Evolutionary conservation across 2,329 filamentous ascomycete genomes (phyloP).

Genomic region (Arthrinium puccinioides): DNA sequence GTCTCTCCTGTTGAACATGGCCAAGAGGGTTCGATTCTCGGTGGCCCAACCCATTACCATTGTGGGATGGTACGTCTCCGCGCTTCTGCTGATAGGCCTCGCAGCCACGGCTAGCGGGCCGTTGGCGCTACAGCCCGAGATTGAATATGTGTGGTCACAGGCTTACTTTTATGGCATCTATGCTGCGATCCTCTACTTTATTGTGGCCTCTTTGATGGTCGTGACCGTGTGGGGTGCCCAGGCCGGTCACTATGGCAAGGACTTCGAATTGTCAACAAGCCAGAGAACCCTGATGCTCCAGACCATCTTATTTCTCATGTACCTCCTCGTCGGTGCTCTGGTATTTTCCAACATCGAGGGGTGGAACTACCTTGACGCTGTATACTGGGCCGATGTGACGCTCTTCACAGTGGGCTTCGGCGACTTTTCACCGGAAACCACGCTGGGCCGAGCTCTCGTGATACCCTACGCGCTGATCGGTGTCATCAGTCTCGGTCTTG

Average conservation of each 20-base stretch:
- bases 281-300: slow-evolving; percentile 88
- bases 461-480: slow-evolving; percentile 81
- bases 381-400: slow-evolving; percentile 74
- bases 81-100: slow-evolving; percentile 60
- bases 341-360: slow-evolving; percentile 64
- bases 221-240: slow-evolving; percentile 75
- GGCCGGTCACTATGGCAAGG: slow-evolving; percentile 61
- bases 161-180: slow-evolving; percentile 84
- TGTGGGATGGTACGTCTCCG: slow-evolving; percentile 64
- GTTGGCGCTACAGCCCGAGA: slow-evolving; percentile 31
- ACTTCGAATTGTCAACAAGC: slow-evolving; percentile 70
- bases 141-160: slow-evolving; percentile 62
- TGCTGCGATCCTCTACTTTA: slow-evolving; percentile 70
- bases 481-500: slow-evolving; percentile 73
- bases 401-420: slow-evolving; percentile 59
- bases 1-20: slow-evolving; percentile 83
- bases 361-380: slow-evolving; percentile 70
- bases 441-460: slow-evolving; percentile 61
- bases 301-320: slow-evolving; percentile 78
- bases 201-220: slow-evolving; percentile 69
- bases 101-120: slow-evolving; percentile 58
- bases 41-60: slow-evolving; percentile 81
- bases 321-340: slow-evolving; percentile 69
- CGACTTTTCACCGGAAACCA: slow-evolving; percentile 40
- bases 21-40: slow-evolving; percentile 68